Base-by-base conservation (phyloP, 2,329 filamentous ascomycete species). In the Bipolaris cookei region DNA sequence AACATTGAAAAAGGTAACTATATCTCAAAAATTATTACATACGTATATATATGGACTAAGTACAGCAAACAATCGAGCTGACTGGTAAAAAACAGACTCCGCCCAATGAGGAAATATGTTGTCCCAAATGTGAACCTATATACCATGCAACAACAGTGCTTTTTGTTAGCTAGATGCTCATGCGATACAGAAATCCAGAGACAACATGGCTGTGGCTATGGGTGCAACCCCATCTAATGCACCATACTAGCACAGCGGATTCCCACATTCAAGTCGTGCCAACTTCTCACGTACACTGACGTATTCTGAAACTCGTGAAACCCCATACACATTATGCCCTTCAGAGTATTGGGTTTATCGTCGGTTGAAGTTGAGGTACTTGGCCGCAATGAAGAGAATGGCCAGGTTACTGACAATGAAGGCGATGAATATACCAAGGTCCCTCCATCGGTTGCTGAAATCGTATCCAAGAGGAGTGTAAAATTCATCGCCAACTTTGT, bases 381-480 rank as follows among this genome's bases (percentile, higher is more conserved):
- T 81, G 72, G 83, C 81, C 37, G 81, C 84, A 51, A 87, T 56
- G 65, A 88, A 86, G 58, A 88, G 67, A 46, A 88, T 77, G 18
- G 90, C 83, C 68, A 95, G 71, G 74, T 96, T 96, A 71, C 88
- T 92, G 13, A 78, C 90, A 51, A 96, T 83, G 70, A 92, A 96
- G 1, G 88, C 89, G 30, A 84, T 65, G 65, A 88, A 89, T 60
- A 96, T 96, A 1, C 91, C 92, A 54, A 95, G 61, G 66, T 97
- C 91, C 53, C 92, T 84, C 92, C 92, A 96, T 14, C 92, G 81
- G 62, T 90, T 77, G 41, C 80, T 78, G 67, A 88, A 96, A 2
- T 78, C 79, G 68, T 96, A 84, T 2, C 84, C 83, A 16, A 96
- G 82, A 0, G 85, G 82, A 51, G 79, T 71, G 71, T 90, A 96